Conservation (phyloP, 2,329 filamentous ascomycete genomes). For the Ophiostoma australiae region DNA sequence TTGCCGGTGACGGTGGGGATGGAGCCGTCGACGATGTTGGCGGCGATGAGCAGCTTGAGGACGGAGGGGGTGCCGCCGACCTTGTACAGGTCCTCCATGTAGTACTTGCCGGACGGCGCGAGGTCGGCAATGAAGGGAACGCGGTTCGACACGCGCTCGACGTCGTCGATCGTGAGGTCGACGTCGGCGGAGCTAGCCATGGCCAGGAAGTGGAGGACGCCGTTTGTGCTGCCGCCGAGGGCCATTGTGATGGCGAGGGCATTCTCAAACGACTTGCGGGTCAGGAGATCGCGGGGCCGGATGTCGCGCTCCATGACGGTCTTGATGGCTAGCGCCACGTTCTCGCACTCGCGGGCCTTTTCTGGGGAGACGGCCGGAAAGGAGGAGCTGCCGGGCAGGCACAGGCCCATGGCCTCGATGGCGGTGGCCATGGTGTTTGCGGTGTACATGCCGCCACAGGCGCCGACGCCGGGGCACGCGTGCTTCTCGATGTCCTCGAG, state of each 20-base stretch:
- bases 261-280: conserved; percentile 77
- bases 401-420: conserved; percentile 82
- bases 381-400: conserved; percentile 76
- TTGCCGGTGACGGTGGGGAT: conserved; percentile 80
- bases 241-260: conserved; percentile 87
- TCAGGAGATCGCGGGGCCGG: conserved; percentile 72
- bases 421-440: conserved; percentile 91
- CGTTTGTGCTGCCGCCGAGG: conserved; percentile 85
- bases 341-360: conserved; percentile 82
- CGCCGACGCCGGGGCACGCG: conserved; percentile 70
- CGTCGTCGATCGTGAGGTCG: conserved; percentile 70
- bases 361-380: conserved; percentile 75
- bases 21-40: conserved; percentile 67
- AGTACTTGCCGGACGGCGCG: conserved; percentile 75
- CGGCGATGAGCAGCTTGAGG: conserved; percentile 76
- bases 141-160: conserved; percentile 74
- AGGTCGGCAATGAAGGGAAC: conserved; percentile 84
- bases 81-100: conserved; percentile 78
- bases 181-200: conserved; percentile 85
- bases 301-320: conserved; percentile 79
- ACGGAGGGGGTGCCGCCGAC: conserved; percentile 82
- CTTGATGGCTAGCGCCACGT: conserved; percentile 71
- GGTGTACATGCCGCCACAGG: conserved; percentile 81
- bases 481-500: conserved; percentile 76
- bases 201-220: conserved; percentile 80